A percentile compares a stretch with the other conserved stretches of the same genome.
phyloP scores from a whole-genome alignment of 1,139 yeast species.

The Magnusiomyces fungicola region DNA sequence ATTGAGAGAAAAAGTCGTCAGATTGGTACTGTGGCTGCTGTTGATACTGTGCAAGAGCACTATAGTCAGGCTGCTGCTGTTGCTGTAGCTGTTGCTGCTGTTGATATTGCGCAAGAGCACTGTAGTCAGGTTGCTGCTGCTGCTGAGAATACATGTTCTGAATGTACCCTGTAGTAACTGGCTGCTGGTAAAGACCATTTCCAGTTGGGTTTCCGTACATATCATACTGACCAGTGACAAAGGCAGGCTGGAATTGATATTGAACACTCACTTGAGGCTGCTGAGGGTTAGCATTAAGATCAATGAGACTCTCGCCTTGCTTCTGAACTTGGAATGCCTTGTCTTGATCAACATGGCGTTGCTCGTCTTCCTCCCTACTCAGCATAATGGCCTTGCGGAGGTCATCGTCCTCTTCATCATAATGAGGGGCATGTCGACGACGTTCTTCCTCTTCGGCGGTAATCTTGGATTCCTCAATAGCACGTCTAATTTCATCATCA shows the following conservation, averaged over 20 bases:
- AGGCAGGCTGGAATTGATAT: conserved; percentile 7
- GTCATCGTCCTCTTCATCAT: conserved; percentile 55
- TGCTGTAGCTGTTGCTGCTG: conserved; percentile 30
- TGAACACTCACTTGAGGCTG: conserved; percentile 24
- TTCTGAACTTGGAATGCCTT: conserved; percentile 23
- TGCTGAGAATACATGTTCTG: conserved; percentile 38
- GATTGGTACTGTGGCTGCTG: conserved; percentile 34
- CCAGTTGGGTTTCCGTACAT: conserved; percentile 65
- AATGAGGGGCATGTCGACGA: conserved; percentile 36
- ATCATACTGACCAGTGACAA: conserved; percentile 34
- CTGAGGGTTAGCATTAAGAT: conserved; percentile 34
- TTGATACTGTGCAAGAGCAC: conserved; percentile 17
- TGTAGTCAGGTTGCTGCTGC: conserved; percentile 30
- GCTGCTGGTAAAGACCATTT: conserved; percentile 36
- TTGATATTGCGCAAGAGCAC: too few relatives aligned
- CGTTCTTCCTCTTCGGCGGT: conserved; percentile 85
- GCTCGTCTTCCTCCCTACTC: conserved; percentile 77
- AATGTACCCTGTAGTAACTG: conserved; percentile 49
- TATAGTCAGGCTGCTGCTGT: conserved; percentile 21
- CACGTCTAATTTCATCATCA: conserved; percentile 78
- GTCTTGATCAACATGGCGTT: conserved; percentile 24
- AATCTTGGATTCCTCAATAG: conserved; percentile 70
- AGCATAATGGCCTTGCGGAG: conserved; percentile 74
- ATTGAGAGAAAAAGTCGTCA: conserved; percentile 5
- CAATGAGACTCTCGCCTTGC: conserved; percentile 14